A percentile compares a stretch with the other conserved stretches of the same genome.
Evolutionary conservation across 1,139 yeast species (phyloP).

Genomic region (Yamadazyma dendronema): DNA sequence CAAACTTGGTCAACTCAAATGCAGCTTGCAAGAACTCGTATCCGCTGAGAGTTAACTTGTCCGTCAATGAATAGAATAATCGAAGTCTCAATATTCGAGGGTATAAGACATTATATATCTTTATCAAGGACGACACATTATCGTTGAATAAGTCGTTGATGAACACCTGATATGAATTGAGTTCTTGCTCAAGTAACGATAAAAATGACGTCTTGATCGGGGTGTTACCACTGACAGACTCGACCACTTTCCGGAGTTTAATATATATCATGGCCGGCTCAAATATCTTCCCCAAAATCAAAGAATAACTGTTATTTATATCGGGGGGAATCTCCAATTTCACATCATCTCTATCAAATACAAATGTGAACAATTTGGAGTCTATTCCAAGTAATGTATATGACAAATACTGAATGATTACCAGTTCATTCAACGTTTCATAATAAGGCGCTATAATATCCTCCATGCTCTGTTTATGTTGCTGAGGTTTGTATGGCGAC

Average conservation of each 20-base stretch:
- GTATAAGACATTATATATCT: slow-evolving; percentile 44
- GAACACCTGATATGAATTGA: slow-evolving; percentile 52
- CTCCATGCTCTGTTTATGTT: slow-evolving; percentile 14
- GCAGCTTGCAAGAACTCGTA: slow-evolving; percentile 57
- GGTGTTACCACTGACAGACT: slow-evolving; percentile 23
- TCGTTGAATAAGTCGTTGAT: slow-evolving; percentile 54
- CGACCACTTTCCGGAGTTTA: slow-evolving; percentile 24
- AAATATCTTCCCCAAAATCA: slow-evolving; percentile 53
- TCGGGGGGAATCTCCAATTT: slow-evolving; percentile 45
- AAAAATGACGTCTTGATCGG: slow-evolving; percentile 66
- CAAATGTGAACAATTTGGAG: slow-evolving; percentile 58
- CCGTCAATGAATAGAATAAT: slow-evolving; percentile 45
- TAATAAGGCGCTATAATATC: slow-evolving; percentile 32
- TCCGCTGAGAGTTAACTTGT: slow-evolving; percentile 43
- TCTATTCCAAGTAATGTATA: slow-evolving; percentile 74
- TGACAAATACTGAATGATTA: slow-evolving; percentile 56
- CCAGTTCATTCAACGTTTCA: slow-evolving; percentile 42
- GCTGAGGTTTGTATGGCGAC: slow-evolving; percentile 6
- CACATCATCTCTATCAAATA: slow-evolving; percentile 25
- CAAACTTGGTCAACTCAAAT: slow-evolving; percentile 54
- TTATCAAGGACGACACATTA: slow-evolving; percentile 32
- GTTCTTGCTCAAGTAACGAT: slow-evolving; percentile 52
- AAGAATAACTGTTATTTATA: slow-evolving; percentile 58
- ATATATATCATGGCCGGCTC: slow-evolving; percentile 76
- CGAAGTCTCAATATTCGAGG: slow-evolving; percentile 53